Evolutionary conservation across 2,329 filamentous ascomycete species (phyloP).

Genomic region (Parafenestella ontariensis): DNA sequence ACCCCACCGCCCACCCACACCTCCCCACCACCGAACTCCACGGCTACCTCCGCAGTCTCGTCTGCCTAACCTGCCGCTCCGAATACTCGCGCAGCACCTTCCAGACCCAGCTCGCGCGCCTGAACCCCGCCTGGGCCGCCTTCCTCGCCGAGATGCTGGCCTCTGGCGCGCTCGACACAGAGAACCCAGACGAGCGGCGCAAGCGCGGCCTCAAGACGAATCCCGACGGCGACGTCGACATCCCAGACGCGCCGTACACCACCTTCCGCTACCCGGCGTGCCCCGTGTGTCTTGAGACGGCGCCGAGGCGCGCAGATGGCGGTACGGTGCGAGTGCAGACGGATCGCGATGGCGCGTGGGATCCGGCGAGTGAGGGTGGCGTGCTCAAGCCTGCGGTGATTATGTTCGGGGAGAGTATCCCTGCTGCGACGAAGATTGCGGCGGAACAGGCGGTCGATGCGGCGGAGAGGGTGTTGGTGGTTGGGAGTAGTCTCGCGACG

Average conservation of each 20-base stretch:
- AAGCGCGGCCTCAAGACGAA: slow-evolving; percentile 80
- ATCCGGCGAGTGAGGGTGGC: slow-evolving; percentile 61
- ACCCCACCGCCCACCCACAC: slow-evolving; percentile 75
- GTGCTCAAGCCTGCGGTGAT: slow-evolving; percentile 91
- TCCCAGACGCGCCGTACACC: slow-evolving; percentile 84
- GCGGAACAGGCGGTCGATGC: slow-evolving; percentile 83
- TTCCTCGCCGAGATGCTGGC: slow-evolving; percentile 76
- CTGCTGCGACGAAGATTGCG: slow-evolving; percentile 69
- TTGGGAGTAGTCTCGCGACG: slow-evolving; percentile 91
- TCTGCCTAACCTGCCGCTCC: slow-evolving; percentile 79
- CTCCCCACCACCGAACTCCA: slow-evolving; percentile 85
- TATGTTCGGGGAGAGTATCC: slow-evolving; percentile 95
- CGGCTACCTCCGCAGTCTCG: slow-evolving; percentile 81
- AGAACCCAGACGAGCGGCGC: slow-evolving; percentile 73
- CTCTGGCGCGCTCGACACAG: slow-evolving; percentile 77
- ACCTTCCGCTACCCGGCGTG: slow-evolving; percentile 93
- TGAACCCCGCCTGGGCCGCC: slow-evolving; percentile 86
- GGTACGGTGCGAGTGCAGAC: slow-evolving; percentile 64
- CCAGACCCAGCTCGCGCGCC: slow-evolving; percentile 73
- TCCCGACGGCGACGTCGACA: slow-evolving; percentile 91
- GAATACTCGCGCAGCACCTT: slow-evolving; percentile 76
- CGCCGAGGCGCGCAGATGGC: slow-evolving; percentile 66
- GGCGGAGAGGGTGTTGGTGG: slow-evolving; percentile 73
- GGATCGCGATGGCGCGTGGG: slow-evolving; percentile 83
- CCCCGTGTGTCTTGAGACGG: slow-evolving; percentile 74